Percentiles rank a stretch among this genome's conserved stretches.
Conservation (phyloP, 2,329 filamentous ascomycete genomes). For the Periconia macrospinosa region DNA sequence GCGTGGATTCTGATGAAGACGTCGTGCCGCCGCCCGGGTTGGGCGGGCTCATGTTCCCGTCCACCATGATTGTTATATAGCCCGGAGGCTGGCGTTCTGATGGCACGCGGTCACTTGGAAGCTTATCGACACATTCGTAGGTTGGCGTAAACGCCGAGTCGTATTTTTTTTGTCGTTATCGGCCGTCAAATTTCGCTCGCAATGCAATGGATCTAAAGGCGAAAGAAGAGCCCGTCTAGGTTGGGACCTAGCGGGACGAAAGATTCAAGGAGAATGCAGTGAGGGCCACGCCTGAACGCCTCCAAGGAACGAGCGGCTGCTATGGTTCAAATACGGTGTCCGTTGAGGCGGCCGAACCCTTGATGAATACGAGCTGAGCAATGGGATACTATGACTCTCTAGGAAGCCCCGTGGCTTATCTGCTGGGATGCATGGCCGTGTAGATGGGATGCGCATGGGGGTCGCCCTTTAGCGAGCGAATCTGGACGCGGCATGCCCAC, state of each 20-base stretch:
- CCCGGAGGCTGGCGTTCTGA: not conserved
- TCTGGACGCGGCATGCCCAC: constrained; percentile 8
- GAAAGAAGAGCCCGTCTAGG: not conserved
- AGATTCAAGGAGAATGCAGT: not conserved
- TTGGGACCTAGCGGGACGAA: not conserved
- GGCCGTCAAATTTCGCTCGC: constrained; percentile 1
- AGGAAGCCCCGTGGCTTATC: constrained; percentile 8
- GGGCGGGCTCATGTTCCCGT: constrained; percentile 10
- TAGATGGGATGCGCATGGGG: constrained; percentile 8
- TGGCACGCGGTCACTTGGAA: not conserved
- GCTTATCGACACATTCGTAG: constrained; percentile 8
- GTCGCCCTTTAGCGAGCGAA: constrained; percentile 7
- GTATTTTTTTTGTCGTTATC: not conserved
- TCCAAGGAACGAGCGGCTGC: constrained; percentile 4
- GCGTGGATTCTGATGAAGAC: not conserved
- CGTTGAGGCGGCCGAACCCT: constrained; percentile 1
- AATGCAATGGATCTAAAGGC: not conserved
- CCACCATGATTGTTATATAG: constrained; percentile 10
- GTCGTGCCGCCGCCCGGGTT: not conserved
- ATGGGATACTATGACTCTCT: constrained; percentile 6
- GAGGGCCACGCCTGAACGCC: constrained; percentile 9
- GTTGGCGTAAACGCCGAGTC: not conserved
- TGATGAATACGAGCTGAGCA: constrained; percentile 10
- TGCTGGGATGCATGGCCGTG: constrained; percentile 2
- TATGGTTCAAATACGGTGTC: constrained; percentile 11